phyloP scores from a whole-genome alignment of 164 flowering plant genomes.

The Berberis thunbergii region DNA sequence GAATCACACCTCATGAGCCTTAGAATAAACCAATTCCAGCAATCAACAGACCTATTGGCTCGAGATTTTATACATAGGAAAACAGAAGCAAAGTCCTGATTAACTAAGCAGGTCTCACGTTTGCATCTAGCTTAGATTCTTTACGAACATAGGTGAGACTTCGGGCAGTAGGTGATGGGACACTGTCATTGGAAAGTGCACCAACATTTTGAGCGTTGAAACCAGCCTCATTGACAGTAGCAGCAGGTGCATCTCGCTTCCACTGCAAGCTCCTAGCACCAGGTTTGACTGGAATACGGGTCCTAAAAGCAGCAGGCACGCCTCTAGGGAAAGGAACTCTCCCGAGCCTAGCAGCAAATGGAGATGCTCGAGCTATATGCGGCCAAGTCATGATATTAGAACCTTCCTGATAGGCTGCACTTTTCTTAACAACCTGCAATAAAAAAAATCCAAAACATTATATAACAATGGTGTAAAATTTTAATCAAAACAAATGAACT shows the following conservation, averaged over 20 bases:
- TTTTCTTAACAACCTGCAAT: slow-evolving; percentile 56
- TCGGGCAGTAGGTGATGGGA: slow-evolving; percentile 30
- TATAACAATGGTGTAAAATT: neutral
- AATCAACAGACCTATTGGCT: too few species aligned
- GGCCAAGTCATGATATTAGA: slow-evolving; percentile 45
- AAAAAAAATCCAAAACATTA: neutral
- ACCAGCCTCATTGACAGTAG: slow-evolving; percentile 10
- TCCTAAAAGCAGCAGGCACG: slow-evolving; percentile 30
- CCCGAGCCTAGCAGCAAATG: slow-evolving; percentile 45
- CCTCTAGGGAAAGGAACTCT: slow-evolving; percentile 57
- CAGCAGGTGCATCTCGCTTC: slow-evolving; percentile 55
- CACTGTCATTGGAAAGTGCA: slow-evolving; percentile 11
- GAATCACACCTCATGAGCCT: too few species aligned
- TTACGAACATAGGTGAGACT: slow-evolving; percentile 64
- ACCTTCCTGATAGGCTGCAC: slow-evolving; percentile 42
- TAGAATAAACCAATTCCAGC: too few species aligned
- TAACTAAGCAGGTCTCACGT: slow-evolving; percentile 13
- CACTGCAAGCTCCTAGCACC: slow-evolving; percentile 85
- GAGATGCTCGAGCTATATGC: slow-evolving; percentile 38
- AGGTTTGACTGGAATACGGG: slow-evolving; percentile 37
- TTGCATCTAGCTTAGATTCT: slow-evolving; percentile 37
- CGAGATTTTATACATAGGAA: too few species aligned
- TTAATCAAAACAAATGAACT: neutral
- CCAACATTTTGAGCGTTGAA: slow-evolving; percentile 18
- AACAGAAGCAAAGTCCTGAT: too few species aligned